A percentile compares a stretch with the other conserved stretches of the same genome.
Evolutionary conservation across 805 yeast species (phyloP).

Genomic region (Kodamaea lidongshanica): DNA sequence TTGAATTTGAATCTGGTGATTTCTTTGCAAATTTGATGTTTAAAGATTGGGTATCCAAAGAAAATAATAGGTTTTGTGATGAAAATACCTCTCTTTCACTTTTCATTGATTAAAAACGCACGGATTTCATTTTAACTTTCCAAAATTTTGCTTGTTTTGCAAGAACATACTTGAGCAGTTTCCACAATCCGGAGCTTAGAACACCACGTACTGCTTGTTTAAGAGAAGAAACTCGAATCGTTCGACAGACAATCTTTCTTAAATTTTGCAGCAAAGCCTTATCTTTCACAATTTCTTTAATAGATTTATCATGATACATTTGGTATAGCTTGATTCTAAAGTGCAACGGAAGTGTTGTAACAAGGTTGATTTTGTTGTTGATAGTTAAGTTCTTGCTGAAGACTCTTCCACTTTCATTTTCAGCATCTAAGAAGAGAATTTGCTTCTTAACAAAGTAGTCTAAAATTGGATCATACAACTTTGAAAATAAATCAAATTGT

Average conservation of each 20-base stretch:
- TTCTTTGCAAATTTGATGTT: too few species aligned
- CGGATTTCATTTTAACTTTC: constrained; percentile 9
- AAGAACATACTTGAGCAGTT: constrained; percentile 66
- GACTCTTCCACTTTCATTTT: constrained; percentile 8
- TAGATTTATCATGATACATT: constrained; percentile 33
- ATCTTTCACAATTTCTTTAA: constrained; percentile 40
- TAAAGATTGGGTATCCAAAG: too few species aligned
- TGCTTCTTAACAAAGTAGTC: constrained; percentile 18
- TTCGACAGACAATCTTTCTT: constrained; percentile 26
- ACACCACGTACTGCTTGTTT: constrained; percentile 79
- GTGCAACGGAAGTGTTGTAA: constrained; percentile 20
- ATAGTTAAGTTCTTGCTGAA: constrained; percentile 17
- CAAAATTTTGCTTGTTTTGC: constrained; percentile 49
- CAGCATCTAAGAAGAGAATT: constrained; percentile 12
- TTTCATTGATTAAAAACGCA: too few species aligned
- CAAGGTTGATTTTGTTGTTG: constrained; percentile 14
- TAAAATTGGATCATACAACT: constrained; percentile 63
- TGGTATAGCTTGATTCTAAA: constrained; percentile 18
- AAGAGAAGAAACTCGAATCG: constrained; percentile 61
- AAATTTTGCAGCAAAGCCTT: constrained; percentile 29
- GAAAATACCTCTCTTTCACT: too few species aligned
- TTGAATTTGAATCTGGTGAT: too few species aligned
- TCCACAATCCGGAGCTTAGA: constrained; percentile 75
- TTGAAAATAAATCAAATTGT: constrained; percentile 63
- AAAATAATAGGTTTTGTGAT: too few species aligned